Evolutionary conservation across 2,329 filamentous ascomycete species (phyloP), one percentile per base, ranked within the genome.

Genomic region (Cladosporium phlei): DNA sequence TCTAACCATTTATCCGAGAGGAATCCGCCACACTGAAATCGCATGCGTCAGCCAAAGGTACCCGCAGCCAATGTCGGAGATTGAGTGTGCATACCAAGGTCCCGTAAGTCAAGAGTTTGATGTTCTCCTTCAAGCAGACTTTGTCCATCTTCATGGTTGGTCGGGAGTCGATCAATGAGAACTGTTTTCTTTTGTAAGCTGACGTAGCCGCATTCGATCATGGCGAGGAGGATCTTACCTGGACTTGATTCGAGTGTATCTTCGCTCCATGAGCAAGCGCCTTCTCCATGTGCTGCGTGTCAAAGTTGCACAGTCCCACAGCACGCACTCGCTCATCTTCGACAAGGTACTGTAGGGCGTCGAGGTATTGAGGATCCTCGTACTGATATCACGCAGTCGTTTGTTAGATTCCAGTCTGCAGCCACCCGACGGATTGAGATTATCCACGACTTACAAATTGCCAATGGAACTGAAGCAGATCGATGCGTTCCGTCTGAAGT

Each of bases 31-130:
- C 67, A 69, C 55, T 71, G 48, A 14, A 68, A n/a, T n/a, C n/a
- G n/a, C n/a, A n/a, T n/a, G n/a, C n/a, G n/a, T n/a, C n/a, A n/a
- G n/a, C n/a, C n/a, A n/a, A n/a, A n/a, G n/a, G n/a, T n/a, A n/a
- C n/a, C n/a, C n/a, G n/a, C n/a, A n/a, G n/a, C n/a, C n/a, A 30
- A 30, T 14, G 11, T 30, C 10, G 2, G 28, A 30, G 28, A 30
- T 14, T 30, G n/a, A n/a, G n/a, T n/a, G n/a, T n/a, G n/a, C n/a
- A n/a, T 14, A 30, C 28, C 11, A 30, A 14, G 16, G 28, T 67
- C 2, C 69, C 68, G 49, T 72, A 72, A 5, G 69, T 71, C n/a
- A 71, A 56, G 1, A 72, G 59, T 45, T 71, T 71, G 39, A 72
- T 54, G n/a, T 63, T 54, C 28, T 70, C 55, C 21, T 63, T 60